Conservation (phyloP, 495 filamentous ascomycete genomes). For the Hypoxylon lienhwacheense region DNA sequence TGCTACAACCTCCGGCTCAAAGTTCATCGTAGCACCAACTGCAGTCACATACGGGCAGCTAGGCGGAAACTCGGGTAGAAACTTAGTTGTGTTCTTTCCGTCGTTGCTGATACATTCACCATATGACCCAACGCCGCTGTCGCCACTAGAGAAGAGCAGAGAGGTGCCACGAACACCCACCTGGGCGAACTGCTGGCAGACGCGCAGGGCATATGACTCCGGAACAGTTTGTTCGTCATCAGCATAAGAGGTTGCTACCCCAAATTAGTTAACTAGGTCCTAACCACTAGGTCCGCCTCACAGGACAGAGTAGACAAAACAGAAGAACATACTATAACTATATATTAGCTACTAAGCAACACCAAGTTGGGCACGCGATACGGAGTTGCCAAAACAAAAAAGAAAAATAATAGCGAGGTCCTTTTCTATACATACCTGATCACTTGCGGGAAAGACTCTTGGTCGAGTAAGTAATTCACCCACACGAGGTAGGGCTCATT, state of each 20-base stretch:
- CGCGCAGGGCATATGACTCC: slow-evolving; percentile 62
- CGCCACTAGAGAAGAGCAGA: slow-evolving; percentile 73
- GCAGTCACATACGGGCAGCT: slow-evolving; percentile 75
- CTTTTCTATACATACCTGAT: slow-evolving; percentile 48
- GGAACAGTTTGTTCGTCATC: slow-evolving; percentile 81
- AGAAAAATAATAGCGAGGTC: too few relatives aligned
- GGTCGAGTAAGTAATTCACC: slow-evolving; percentile 56
- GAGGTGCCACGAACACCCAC: slow-evolving; percentile 78
- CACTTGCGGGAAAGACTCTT: slow-evolving; percentile 65
- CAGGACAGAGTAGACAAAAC: neutral
- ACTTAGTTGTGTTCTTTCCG: slow-evolving; percentile 65
- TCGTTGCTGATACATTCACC: slow-evolving; percentile 67
- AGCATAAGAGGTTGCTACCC: slow-evolving; percentile 68
- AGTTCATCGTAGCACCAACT: slow-evolving; percentile 66
- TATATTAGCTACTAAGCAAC: slow-evolving; percentile 19
- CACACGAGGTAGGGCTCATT: slow-evolving; percentile 83
- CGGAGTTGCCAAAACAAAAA: too few relatives aligned
- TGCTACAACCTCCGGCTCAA: slow-evolving; percentile 62
- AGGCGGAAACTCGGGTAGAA: slow-evolving; percentile 70
- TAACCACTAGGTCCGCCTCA: neutral
- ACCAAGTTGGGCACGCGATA: too few relatives aligned
- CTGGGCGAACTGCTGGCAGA: slow-evolving; percentile 66
- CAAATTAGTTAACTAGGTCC: slow-evolving; percentile 1
- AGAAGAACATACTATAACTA: slow-evolving; percentile 18
- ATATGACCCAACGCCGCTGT: slow-evolving; percentile 65